phyloP scores from a whole-genome alignment of 2,329 filamentous ascomycete species.

The Hypoxylon sp. region DNA sequence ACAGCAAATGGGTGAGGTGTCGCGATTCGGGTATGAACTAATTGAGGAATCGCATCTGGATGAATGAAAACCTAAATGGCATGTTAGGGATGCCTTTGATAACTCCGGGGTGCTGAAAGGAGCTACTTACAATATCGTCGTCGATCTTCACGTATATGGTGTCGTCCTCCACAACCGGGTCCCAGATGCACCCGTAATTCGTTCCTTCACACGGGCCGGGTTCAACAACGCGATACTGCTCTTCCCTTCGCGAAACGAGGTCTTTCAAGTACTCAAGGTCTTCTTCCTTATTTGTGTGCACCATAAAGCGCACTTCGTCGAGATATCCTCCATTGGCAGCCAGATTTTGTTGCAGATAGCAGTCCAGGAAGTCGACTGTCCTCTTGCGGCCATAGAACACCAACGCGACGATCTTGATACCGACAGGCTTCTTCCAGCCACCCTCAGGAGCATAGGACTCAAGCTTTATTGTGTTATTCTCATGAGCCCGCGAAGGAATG shows the following conservation, averaged over 20 bases:
- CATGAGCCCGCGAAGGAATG: conserved; percentile 12
- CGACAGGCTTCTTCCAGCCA: conserved; percentile 52
- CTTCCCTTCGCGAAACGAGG: conserved; percentile 56
- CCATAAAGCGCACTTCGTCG: conserved; percentile 62
- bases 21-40: conserved; percentile 66
- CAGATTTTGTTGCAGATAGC: conserved; percentile 62
- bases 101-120: not conserved
- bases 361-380: conserved; percentile 63
- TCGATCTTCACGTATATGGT: conserved; percentile 63
- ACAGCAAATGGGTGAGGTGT: conserved; percentile 66
- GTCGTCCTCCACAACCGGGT: conserved; percentile 52
- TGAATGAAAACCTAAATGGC: conserved; percentile 51
- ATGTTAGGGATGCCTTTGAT: conserved; percentile 5
- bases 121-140: conserved; percentile 60
- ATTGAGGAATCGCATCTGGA: conserved; percentile 63
- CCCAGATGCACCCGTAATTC: conserved; percentile 57
- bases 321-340: conserved; percentile 61
- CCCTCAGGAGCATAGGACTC: conserved; percentile 47
- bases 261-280: conserved; percentile 59
- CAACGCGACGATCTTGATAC: conserved; percentile 59
- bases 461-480: conserved; percentile 37
- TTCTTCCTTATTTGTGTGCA: conserved; percentile 57
- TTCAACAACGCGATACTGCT: conserved; percentile 57
- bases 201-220: conserved; percentile 55
- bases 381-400: conserved; percentile 63